Conservation (phyloP, 1,284 basidiomycete genomes). For the Moesziomyces aphidis region DNA sequence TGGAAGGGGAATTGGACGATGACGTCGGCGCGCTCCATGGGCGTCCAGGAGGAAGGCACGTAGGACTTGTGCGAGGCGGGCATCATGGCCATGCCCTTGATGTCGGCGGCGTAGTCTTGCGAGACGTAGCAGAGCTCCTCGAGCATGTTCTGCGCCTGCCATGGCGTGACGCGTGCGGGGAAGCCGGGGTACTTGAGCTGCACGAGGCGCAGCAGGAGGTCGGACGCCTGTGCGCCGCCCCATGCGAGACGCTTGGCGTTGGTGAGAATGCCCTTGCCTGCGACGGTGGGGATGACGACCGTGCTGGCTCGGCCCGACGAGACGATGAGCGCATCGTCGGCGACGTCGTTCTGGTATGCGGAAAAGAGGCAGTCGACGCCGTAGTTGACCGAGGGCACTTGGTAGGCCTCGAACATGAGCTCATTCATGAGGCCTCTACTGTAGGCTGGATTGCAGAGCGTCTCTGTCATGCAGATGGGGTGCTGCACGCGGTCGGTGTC, state of each 20-base stretch:
- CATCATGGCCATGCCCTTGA: slow-evolving; percentile 70
- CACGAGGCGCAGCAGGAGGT: slow-evolving; percentile 89
- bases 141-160: slow-evolving; percentile 82
- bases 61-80: slow-evolving; percentile 78
- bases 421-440: slow-evolving; percentile 91
- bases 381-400: slow-evolving; percentile 85
- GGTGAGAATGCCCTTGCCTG: slow-evolving; percentile 56
- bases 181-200: slow-evolving; percentile 97
- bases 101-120: slow-evolving; percentile 78
- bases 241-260: slow-evolving; percentile 79
- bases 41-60: slow-evolving; percentile 70
- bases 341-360: slow-evolving; percentile 73
- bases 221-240: slow-evolving; percentile 89
- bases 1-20: slow-evolving; percentile 61
- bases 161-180: slow-evolving; percentile 72
- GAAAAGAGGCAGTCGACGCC: slow-evolving; percentile 94
- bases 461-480: slow-evolving; percentile 93
- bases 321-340: slow-evolving; percentile 58
- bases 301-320: slow-evolving; percentile 59
- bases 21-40: slow-evolving; percentile 70
- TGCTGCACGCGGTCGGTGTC: slow-evolving; percentile 83
- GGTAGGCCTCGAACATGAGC: slow-evolving; percentile 94
- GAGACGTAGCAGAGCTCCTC: slow-evolving; percentile 89
- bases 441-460: slow-evolving; percentile 88
- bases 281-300: slow-evolving; percentile 58